A percentile compares a stretch with the other conserved stretches of the same genome.
phyloP scores from a whole-genome alignment of 257 asterid genomes.

The Striga asiatica region DNA sequence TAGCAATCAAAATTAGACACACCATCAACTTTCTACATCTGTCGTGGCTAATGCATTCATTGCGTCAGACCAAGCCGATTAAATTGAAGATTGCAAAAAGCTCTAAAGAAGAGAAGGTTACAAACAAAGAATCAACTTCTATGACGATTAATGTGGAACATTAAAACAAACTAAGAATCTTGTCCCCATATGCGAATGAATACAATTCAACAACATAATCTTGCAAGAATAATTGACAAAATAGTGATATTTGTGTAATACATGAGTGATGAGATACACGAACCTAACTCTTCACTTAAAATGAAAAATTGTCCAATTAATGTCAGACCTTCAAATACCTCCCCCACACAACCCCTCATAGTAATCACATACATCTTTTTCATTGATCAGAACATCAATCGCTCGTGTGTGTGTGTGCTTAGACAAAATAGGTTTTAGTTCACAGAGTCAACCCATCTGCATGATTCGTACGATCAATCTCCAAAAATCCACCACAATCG shows the following conservation, averaged over 20 bases:
- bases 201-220: no score
- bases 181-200: no score
- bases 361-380: no score
- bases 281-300: no score
- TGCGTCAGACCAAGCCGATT: not conserved
- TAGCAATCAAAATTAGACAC: not conserved
- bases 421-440: not conserved
- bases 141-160: not conserved
- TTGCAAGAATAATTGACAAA: no score
- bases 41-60: not conserved
- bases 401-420: not conserved
- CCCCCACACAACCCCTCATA: no score
- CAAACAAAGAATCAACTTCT: not conserved
- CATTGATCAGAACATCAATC: no score
- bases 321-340: no score
- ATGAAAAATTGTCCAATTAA: no score
- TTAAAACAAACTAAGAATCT: not conserved
- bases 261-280: no score
- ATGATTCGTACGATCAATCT: conserved; percentile 1
- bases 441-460: conserved; percentile 6
- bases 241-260: no score
- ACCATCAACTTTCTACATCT: not conserved
- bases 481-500: not conserved
- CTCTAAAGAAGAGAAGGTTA: not conserved
- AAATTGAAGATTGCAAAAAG: not conserved